phyloP scores from a whole-genome alignment of 768 basidiomycete genomes.

The Trametes punicea region DNA sequence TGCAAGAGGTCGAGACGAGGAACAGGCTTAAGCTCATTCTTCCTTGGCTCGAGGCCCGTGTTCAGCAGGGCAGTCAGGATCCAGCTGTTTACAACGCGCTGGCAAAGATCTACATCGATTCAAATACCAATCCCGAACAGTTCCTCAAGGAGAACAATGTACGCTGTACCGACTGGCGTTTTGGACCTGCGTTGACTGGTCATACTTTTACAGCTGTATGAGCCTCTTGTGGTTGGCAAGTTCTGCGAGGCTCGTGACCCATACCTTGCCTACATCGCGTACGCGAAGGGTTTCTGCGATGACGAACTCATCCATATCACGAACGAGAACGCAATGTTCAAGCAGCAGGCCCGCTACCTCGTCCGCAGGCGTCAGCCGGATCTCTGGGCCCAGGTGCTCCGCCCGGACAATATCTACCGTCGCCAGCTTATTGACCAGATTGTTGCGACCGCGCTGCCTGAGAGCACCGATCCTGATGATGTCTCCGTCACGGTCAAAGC shows the following conservation, averaged over 20 bases:
- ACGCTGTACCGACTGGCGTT: conserved; percentile 29
- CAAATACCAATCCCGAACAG: conserved; percentile 95
- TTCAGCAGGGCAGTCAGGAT: conserved; percentile 92
- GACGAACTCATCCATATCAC: conserved; percentile 96
- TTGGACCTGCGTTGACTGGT: conserved; percentile 13
- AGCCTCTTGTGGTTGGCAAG: conserved; percentile 95
- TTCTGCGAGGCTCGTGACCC: conserved; percentile 99
- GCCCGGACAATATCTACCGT: conserved; percentile 85
- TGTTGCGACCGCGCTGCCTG: conserved; percentile 91
- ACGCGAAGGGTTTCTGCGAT: conserved; percentile 98
- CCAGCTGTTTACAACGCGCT: conserved; percentile 93
- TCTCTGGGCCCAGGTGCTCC: conserved; percentile 94
- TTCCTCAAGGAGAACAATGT: conserved; percentile 99
- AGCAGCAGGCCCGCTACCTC: conserved; percentile 97
- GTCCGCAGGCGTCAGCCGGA: conserved; percentile 94
- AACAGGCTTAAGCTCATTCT: conserved; percentile 96
- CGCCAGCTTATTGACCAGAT: conserved; percentile 94
- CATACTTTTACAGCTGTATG: conserved; percentile 65
- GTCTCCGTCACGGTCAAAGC: conserved; percentile 98
- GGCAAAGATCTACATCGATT: conserved; percentile 98
- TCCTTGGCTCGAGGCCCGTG: conserved; percentile 94
- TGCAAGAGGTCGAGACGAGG: conserved; percentile 93
- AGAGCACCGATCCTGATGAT: conserved; percentile 97
- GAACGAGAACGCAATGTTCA: conserved; percentile 99
- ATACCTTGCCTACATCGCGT: conserved; percentile 97